Percentiles rank a stretch among this genome's conserved stretches.
Evolutionary conservation across 2,329 filamentous ascomycete genomes (phyloP).

Genomic region (Pseudogymnoascus sp.): DNA sequence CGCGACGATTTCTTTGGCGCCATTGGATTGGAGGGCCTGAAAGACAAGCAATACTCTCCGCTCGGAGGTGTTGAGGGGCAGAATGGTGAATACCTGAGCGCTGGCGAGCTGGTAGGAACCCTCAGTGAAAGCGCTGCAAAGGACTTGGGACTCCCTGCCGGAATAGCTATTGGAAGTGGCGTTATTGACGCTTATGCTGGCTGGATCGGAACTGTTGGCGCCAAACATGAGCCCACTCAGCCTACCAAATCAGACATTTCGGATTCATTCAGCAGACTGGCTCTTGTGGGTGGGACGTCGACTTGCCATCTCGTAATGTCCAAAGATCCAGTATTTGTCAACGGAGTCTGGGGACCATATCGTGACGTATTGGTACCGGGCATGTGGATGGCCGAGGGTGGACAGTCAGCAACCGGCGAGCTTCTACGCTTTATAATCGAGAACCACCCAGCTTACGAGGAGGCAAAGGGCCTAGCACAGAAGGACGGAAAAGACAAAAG

Average conservation of each 20-base stretch:
- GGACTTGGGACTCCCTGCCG: conserved; percentile 75
- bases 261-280: conserved; percentile 86
- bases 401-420: conserved; percentile 92
- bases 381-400: conserved; percentile 96
- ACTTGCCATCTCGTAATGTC: conserved; percentile 98
- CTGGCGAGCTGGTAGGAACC: conserved; percentile 80
- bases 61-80: conserved; percentile 91
- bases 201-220: conserved; percentile 98
- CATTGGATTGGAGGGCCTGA: conserved; percentile 80
- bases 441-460: conserved; percentile 82
- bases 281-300: conserved; percentile 90
- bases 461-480: conserved; percentile 65
- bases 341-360: conserved; percentile 96
- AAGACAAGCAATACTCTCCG: conserved; percentile 79
- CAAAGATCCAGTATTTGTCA: conserved; percentile 82
- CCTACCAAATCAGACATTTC: conserved; percentile 74
- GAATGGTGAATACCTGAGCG: conserved; percentile 88
- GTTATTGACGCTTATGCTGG: conserved; percentile 98
- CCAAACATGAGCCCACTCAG: conserved; percentile 65
- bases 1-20: conserved; percentile 85
- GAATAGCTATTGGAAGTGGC: conserved; percentile 88
- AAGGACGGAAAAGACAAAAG: conserved; percentile 69
- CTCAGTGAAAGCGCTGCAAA: conserved; percentile 74
- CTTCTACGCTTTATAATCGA: conserved; percentile 90
- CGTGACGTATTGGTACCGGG: conserved; percentile 84